Percentiles rank a stretch among this genome's conserved stretches.
phyloP scores from a whole-genome alignment of 2,329 filamentous ascomycete species.

The Aspergillus luchuensis region DNA sequence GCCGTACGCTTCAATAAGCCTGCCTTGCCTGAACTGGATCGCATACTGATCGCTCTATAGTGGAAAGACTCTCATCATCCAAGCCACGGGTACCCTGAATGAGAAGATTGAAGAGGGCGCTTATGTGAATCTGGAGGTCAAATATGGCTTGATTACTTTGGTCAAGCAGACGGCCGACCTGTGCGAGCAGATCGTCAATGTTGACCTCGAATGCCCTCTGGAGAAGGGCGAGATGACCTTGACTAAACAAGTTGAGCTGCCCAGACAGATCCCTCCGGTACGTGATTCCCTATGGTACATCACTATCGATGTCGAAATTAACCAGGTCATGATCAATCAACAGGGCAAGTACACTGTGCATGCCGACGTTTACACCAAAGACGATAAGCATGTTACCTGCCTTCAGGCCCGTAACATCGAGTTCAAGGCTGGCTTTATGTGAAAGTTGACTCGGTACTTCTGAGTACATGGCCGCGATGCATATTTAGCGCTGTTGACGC shows the following conservation, averaged over 20 bases:
- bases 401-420: slow-evolving; percentile 63
- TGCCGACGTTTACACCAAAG: slow-evolving; percentile 77
- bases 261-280: slow-evolving; percentile 85
- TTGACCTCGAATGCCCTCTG: slow-evolving; percentile 86
- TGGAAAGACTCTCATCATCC: slow-evolving; percentile 75
- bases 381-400: slow-evolving; percentile 79
- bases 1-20: slow-evolving; percentile 62
- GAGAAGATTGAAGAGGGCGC: slow-evolving; percentile 75
- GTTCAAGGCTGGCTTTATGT: slow-evolving; percentile 27
- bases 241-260: slow-evolving; percentile 80
- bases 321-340: slow-evolving; percentile 2
- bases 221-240: slow-evolving; percentile 74
- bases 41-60: slow-evolving; percentile 51
- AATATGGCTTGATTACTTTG: slow-evolving; percentile 90
- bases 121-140: slow-evolving; percentile 80
- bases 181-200: slow-evolving; percentile 85
- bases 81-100: slow-evolving; percentile 73
- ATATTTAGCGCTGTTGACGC: slow-evolving; percentile 1
- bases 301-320: not conserved
- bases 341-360: slow-evolving; percentile 88
- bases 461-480: not conserved
- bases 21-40: not conserved
- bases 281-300: slow-evolving; percentile 40
- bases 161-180: slow-evolving; percentile 79
- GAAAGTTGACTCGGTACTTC: not conserved